phyloP scores from a whole-genome alignment of 129 eudicot genomes.

The Oenanthe sinensis region DNA sequence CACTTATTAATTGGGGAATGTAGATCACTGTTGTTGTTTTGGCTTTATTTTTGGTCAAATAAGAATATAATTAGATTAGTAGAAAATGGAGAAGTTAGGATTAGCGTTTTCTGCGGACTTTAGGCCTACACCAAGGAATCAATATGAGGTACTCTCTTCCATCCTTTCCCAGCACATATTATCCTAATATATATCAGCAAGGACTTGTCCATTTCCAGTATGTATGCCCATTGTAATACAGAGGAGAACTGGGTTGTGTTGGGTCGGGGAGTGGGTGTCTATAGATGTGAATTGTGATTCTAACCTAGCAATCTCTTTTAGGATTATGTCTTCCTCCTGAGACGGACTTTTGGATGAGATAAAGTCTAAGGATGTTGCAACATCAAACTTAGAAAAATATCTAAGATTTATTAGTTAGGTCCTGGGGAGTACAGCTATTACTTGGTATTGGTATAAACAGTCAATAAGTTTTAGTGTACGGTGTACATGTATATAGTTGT shows the following conservation, averaged over 20 bases:
- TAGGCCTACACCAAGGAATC: not conserved
- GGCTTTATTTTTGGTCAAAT: not conserved
- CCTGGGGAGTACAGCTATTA: not conserved
- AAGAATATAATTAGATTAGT: not conserved
- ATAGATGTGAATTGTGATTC: no score
- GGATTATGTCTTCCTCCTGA: no score
- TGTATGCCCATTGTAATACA: no score
- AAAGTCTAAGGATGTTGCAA: not conserved
- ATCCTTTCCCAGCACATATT: not conserved
- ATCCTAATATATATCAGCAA: no score
- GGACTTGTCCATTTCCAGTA: no score
- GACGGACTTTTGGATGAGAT: no score
- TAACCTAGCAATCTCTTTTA: no score
- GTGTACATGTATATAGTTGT: not conserved
- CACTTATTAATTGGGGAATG: not conserved
- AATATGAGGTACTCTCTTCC: not conserved
- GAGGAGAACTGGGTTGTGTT: no score
- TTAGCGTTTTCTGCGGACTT: not conserved
- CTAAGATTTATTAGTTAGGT: not conserved
- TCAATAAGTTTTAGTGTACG: not conserved
- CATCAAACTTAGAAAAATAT: not conserved
- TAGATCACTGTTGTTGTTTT: not conserved
- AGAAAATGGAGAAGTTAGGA: not conserved
- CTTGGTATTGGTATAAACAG: not conserved
- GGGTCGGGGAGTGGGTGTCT: no score